phyloP scores from a whole-genome alignment of 129 eudicot genomes.

The Pseudognaphalium luteoalbum region DNA sequence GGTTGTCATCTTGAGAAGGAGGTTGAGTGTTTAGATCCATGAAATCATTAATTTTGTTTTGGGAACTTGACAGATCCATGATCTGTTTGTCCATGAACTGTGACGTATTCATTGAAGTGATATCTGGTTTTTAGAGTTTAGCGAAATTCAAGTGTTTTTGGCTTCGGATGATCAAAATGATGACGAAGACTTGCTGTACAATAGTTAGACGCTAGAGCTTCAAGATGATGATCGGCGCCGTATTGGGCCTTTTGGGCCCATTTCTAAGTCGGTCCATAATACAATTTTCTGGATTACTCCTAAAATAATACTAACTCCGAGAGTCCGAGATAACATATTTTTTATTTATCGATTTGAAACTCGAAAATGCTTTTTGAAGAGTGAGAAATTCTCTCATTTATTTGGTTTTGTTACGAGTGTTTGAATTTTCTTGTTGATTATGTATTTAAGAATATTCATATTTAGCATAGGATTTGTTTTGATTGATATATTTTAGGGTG shows the following conservation, averaged over 20 bases:
- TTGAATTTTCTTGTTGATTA: too few species aligned
- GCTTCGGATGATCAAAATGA: neutral
- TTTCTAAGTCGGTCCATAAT: neutral
- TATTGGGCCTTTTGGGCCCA: neutral
- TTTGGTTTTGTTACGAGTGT: too few species aligned
- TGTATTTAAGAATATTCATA: too few species aligned
- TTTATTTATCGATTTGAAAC: too few species aligned
- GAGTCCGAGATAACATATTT: too few species aligned
- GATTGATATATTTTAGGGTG: too few species aligned
- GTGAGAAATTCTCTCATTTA: too few species aligned
- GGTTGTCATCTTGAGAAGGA: conserved; percentile 36
- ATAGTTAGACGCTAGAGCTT: too few species aligned
- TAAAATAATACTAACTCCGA: too few species aligned
- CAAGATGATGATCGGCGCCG: neutral
- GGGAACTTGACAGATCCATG: conserved; percentile 90
- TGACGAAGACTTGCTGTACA: neutral
- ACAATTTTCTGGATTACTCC: too few species aligned
- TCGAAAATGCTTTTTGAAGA: too few species aligned
- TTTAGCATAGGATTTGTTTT: too few species aligned
- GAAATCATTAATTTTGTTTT: conserved; percentile 42
- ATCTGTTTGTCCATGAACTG: conserved; percentile 94
- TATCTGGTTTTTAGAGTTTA: neutral
- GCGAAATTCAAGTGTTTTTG: neutral
- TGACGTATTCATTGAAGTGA: conserved; percentile 68
- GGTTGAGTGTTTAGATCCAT: conserved; percentile 59